Evolutionary conservation across 2,329 filamentous ascomycete genomes (phyloP).

Genomic region (Exophiala spinifera): DNA sequence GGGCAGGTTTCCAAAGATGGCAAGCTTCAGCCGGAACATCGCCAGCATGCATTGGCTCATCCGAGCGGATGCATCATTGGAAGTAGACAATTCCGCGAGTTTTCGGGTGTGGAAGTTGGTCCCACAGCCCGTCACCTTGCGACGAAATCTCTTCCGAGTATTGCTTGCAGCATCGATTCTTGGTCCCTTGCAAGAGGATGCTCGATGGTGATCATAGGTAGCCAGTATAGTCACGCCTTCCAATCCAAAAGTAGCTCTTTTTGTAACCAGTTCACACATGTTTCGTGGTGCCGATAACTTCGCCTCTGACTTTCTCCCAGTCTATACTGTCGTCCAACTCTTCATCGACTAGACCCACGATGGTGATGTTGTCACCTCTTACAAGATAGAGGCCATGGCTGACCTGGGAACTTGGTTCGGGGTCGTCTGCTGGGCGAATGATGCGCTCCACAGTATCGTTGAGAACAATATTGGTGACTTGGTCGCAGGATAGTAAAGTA

Average conservation of each 20-base stretch:
- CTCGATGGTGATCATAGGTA: too few relatives aligned
- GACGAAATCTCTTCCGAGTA: not conserved
- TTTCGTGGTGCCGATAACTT: constrained; percentile 29
- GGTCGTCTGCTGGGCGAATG: constrained; percentile 80
- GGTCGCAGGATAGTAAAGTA: constrained; percentile 79
- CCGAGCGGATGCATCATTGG: too few relatives aligned
- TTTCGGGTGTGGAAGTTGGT: too few relatives aligned
- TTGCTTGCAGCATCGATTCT: not conserved
- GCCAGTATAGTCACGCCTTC: too few relatives aligned
- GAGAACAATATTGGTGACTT: constrained; percentile 89
- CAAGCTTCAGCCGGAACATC: too few relatives aligned
- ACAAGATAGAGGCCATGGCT: constrained; percentile 87
- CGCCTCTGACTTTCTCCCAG: constrained; percentile 71
- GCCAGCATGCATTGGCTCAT: too few relatives aligned
- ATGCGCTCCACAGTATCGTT: constrained; percentile 81
- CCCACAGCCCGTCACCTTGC: too few relatives aligned
- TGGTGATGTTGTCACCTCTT: constrained; percentile 88
- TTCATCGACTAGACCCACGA: constrained; percentile 87
- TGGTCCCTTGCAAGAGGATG: not conserved
- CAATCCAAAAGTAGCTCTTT: too few relatives aligned
- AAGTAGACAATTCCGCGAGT: too few relatives aligned
- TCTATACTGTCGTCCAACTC: constrained; percentile 84
- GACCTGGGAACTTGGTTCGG: constrained; percentile 74
- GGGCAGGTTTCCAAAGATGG: too few relatives aligned
- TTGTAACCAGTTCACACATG: constrained; percentile 22